A percentile compares a stretch with the other conserved stretches of the same genome.
Conservation (phyloP, 345 rosid genomes). For the Citrus cavaleriei region DNA sequence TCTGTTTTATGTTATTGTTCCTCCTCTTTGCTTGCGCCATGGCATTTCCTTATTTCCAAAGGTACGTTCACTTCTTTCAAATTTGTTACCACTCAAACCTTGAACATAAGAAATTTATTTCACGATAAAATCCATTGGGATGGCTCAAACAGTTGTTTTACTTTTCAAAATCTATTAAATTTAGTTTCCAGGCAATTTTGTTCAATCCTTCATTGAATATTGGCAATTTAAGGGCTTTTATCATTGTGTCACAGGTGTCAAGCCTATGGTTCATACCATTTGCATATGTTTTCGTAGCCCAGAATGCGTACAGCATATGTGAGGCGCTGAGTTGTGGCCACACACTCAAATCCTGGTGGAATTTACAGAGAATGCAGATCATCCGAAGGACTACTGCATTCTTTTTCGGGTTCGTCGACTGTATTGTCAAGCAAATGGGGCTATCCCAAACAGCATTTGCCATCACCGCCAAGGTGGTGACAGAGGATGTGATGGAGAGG, state of each 20-base stretch:
- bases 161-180: too few relatives aligned
- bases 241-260: constrained; percentile 5
- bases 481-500: constrained; percentile 31
- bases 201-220: too few relatives aligned
- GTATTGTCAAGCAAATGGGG: constrained; percentile 26
- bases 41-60: constrained; percentile 36
- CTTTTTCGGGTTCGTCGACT: not conserved
- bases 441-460: constrained; percentile 27
- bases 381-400: not conserved
- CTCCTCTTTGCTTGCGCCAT: constrained; percentile 26
- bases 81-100: too few relatives aligned
- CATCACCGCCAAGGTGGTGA: constrained; percentile 31
- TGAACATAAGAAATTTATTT: too few relatives aligned
- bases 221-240: too few relatives aligned
- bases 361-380: constrained; percentile 25
- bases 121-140: too few relatives aligned
- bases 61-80: constrained; percentile 8
- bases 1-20: constrained; percentile 22
- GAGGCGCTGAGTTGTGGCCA: constrained; percentile 6
- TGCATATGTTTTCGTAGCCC: constrained; percentile 15
- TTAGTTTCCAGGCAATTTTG: too few relatives aligned
- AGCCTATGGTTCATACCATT: constrained; percentile 20
- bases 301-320: constrained; percentile 2
- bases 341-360: constrained; percentile 8
- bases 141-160: too few relatives aligned